Evolutionary conservation across 169 alveolate species (phyloP), one percentile per base, ranked within the genome.

Genomic region (Plasmodium cynomolgi): DNA sequence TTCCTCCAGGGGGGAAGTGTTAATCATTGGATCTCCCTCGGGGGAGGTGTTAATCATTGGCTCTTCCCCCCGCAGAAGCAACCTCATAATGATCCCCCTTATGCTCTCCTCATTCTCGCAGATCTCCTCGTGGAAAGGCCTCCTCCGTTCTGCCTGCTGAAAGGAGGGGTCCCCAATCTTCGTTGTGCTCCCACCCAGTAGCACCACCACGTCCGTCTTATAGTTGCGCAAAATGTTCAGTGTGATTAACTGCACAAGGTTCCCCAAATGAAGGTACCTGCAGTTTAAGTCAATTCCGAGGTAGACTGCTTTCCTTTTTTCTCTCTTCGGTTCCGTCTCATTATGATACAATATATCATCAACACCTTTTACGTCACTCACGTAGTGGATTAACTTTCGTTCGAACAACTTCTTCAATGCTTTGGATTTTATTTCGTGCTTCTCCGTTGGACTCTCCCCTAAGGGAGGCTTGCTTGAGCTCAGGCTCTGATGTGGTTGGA

Each of bases 101-200:
- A 84, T 93, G 68, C 23, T 68, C 13, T 74, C 13, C 23, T 84
- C 91, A 15, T 92, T 41, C 7, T 86, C 85, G 72, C n/a, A 58
- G 8, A 91, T 83, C 44, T 82, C 92, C 29, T 80, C 81, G 1
- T 83, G 54, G 29, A 82, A 2, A 8, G 95, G 74, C 8, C 77
- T 13, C 62, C 82, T 71, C 39, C 95, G 92, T 39, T 92, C 95
- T 0, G 83, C 73, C n/a, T 74, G 37, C 75, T 95, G 96, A 77
- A 92, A 96, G n/a, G 98, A 96, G 0, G 98, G 98, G 68, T 97
- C 98, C 23, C 98, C 98, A 26, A 96, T 96, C 31, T 81, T 33
- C 1, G 98, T 94, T 3, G 98, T 97, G 11, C 97, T 97, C 5
- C 96, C 97, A 0, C 98, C 98, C 8, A 97, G 92, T 15, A 97